Conservation (phyloP, 73 alveolate species). For the Blepharisma japonicum region DNA sequence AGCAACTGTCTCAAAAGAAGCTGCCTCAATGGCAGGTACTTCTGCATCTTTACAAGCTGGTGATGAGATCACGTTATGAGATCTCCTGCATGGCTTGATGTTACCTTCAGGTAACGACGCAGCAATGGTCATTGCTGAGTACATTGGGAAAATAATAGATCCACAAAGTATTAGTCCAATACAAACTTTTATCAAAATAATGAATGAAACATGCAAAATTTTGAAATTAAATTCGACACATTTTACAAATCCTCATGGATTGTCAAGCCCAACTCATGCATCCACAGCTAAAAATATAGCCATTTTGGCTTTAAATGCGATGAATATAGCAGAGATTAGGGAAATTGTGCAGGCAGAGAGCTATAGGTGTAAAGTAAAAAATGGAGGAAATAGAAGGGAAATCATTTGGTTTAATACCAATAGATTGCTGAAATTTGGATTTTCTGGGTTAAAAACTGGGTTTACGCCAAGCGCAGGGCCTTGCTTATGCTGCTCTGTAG, state of each 20-base stretch:
- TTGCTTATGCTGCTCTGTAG: conserved; percentile 44
- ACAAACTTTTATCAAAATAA: conserved; percentile 38
- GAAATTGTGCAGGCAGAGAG: conserved; percentile 39
- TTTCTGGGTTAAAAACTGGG: conserved; percentile 80
- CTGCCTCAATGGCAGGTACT: conserved; percentile 66
- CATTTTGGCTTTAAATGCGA: conserved; percentile 41
- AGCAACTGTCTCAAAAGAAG: conserved; percentile 56
- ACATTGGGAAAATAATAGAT: conserved; percentile 5
- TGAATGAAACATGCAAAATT: conserved; percentile 41
- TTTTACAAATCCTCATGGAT: conserved; percentile 73
- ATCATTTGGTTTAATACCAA: conserved; percentile 70
- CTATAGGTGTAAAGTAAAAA: conserved; percentile 27
- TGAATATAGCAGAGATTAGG: conserved; percentile 39
- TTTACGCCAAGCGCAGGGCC: conserved; percentile 84
- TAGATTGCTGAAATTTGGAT: conserved; percentile 53
- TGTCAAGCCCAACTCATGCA: conserved; percentile 42
- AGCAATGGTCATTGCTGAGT: conserved; percentile 41
- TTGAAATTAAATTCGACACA: conserved; percentile 32
- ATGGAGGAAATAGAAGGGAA: conserved; percentile 4
- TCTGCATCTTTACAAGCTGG: conserved; percentile 55
- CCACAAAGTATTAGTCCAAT: background rate
- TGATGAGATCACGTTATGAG: conserved; percentile 44
- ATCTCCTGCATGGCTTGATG: conserved; percentile 67
- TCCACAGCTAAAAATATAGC: conserved; percentile 61
- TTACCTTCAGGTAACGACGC: conserved; percentile 86